Conservation (phyloP, 257 asterid genomes). For the Lavandula angustifolia region DNA sequence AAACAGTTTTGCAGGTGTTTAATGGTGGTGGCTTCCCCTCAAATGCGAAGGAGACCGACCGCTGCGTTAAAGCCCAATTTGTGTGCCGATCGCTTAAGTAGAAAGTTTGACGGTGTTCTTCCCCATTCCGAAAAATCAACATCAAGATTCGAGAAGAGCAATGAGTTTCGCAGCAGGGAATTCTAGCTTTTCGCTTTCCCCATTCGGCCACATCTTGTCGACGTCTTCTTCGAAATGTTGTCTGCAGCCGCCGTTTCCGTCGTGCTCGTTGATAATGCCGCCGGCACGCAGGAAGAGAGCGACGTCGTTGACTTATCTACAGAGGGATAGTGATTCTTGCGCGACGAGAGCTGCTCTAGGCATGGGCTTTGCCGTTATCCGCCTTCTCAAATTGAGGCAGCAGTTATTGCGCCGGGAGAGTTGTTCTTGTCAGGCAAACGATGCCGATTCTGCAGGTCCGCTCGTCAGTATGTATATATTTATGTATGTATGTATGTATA, state of each 20-base stretch:
- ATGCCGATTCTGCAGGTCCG: conserved; percentile 47
- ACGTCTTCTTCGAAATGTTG: conserved; percentile 40
- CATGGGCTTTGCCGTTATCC: conserved; percentile 65
- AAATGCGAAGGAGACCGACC: background rate
- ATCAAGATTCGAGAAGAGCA: background rate
- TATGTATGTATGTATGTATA: conserved; percentile 13
- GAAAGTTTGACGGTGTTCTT: too few relatives aligned
- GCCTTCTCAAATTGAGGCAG: conserved; percentile 45
- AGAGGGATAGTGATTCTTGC: conserved; percentile 36
- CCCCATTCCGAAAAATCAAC: too few relatives aligned
- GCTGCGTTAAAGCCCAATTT: background rate
- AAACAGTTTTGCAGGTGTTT: background rate
- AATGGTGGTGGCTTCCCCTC: background rate
- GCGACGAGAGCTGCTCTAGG: conserved; percentile 53
- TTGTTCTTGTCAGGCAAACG: conserved; percentile 33
- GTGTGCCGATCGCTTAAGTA: background rate
- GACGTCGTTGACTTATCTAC: conserved; percentile 35
- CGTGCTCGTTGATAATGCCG: conserved; percentile 38
- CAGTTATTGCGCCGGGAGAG: too few relatives aligned
- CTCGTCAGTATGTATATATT: conserved; percentile 1
- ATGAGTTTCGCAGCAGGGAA: conserved; percentile 41
- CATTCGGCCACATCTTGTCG: conserved; percentile 35
- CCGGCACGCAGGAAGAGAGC: conserved; percentile 34
- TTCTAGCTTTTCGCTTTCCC: conserved; percentile 45
- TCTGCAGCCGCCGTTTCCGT: conserved; percentile 36